Percentiles rank a stretch among this genome's conserved stretches.
Conservation (phyloP, 2,329 filamentous ascomycete species). For the Fusarium oxysporum region DNA sequence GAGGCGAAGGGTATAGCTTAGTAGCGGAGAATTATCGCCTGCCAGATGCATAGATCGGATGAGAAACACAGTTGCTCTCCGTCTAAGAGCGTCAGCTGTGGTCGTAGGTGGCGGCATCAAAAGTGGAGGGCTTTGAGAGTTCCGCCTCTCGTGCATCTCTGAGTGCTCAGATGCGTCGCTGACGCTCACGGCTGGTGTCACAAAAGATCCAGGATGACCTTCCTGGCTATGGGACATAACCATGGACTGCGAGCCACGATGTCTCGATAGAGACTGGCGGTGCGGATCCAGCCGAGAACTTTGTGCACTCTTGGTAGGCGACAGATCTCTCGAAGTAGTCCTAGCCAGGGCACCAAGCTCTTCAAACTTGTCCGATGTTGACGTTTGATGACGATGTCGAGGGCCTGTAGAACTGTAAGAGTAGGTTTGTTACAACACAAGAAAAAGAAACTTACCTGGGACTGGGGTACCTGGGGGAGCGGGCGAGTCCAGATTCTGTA, state of each 20-base stretch:
- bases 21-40: conserved; percentile 46
- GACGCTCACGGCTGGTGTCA: conserved; percentile 21
- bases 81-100: conserved; percentile 48
- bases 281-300: conserved; percentile 24
- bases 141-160: conserved; percentile 23
- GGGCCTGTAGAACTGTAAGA: conserved; percentile 48
- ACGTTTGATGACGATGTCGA: conserved; percentile 42
- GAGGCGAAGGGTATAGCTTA: conserved; percentile 61
- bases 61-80: conserved; percentile 51
- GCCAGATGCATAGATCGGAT: conserved; percentile 47
- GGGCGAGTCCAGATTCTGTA: conserved; percentile 68
- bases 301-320: conserved; percentile 25
- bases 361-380: conserved; percentile 44
- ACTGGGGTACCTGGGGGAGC: conserved; percentile 61
- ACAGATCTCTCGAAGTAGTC: conserved; percentile 32
- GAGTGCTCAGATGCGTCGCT: conserved; percentile 30
- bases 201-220: conserved; percentile 42
- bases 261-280: conserved; percentile 26
- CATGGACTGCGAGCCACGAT: conserved; percentile 49
- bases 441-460: conserved; percentile 51
- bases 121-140: conserved; percentile 54
- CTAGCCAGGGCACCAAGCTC: conserved; percentile 34
- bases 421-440: conserved; percentile 40
- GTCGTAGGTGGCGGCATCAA: conserved; percentile 63
- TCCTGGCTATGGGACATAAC: conserved; percentile 57